Percentiles rank a stretch among this genome's conserved stretches.
phyloP scores from a whole-genome alignment of 108 stramenopile genomes.

The Nitzschia putrida region DNA sequence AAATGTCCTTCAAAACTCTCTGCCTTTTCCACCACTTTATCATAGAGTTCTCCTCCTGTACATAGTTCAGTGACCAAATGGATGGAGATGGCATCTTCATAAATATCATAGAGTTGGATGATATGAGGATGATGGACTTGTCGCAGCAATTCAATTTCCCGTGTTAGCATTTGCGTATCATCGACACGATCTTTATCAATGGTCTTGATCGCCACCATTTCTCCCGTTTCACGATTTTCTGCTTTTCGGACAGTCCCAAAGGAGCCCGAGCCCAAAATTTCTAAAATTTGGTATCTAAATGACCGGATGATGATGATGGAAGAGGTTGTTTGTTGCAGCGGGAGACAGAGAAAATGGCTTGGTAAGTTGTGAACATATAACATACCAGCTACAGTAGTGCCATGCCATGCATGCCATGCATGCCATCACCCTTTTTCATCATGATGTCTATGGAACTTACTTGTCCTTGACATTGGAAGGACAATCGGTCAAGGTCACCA shows the following conservation, averaged over 20 bases:
- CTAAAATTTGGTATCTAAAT: constrained; percentile 19
- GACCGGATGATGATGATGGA: background rate
- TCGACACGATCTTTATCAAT: constrained; percentile 41
- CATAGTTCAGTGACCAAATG: constrained; percentile 57
- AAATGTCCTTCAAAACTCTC: constrained; percentile 30
- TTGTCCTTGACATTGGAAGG: too few relatives aligned
- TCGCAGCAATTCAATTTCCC: constrained; percentile 56
- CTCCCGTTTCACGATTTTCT: constrained; percentile 9
- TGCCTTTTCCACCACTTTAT: constrained; percentile 62
- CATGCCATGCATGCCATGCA: too few relatives aligned
- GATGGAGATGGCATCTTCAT: constrained; percentile 62
- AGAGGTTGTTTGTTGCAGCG: too few relatives aligned
- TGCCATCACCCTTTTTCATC: too few relatives aligned
- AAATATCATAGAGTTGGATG: constrained; percentile 77
- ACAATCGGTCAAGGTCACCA: too few relatives aligned
- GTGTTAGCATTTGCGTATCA: constrained; percentile 3
- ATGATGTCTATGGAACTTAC: too few relatives aligned
- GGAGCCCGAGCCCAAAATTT: constrained; percentile 22
- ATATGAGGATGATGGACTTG: constrained; percentile 74
- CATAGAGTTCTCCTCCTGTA: constrained; percentile 71
- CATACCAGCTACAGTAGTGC: too few relatives aligned
- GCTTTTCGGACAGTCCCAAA: constrained; percentile 26
- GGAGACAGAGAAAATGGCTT: background rate
- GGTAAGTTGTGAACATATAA: background rate
- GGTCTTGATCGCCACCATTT: constrained; percentile 46